Evolutionary conservation across 176 grass and related monocot species (phyloP).

Genomic region (Aegilops speltoides): DNA sequence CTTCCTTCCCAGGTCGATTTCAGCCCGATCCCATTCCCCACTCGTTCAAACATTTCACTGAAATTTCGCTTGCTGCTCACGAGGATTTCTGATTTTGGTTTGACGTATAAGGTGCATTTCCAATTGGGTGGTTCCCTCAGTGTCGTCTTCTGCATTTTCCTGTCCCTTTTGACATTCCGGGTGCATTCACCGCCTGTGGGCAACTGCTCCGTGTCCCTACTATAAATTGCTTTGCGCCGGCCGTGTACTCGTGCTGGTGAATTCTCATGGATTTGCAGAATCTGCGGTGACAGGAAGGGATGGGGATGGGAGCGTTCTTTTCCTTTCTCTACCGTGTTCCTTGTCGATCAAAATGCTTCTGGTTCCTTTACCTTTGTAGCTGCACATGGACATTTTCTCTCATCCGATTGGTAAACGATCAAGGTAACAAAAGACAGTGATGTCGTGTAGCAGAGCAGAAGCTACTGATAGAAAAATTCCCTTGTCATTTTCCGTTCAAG

Average conservation of each 20-base stretch:
- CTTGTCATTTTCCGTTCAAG: conserved; percentile 1
- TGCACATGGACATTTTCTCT: conserved; percentile 17
- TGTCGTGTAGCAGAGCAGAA: conserved; percentile 3
- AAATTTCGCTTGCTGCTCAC: background rate
- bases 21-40: background rate
- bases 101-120: background rate
- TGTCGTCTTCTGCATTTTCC: background rate
- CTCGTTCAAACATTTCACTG: background rate
- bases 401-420: conserved; percentile 30
- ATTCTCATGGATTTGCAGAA: background rate
- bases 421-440: conserved; percentile 2
- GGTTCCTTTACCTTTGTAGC: conserved; percentile 26
- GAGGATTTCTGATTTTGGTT: background rate
- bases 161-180: conserved; percentile 8
- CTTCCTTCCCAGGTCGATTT: conserved; percentile 58
- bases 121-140: background rate
- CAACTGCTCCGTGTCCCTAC: background rate
- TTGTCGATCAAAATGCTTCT: conserved; percentile 15
- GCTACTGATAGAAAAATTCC: background rate
- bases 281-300: conserved; percentile 13
- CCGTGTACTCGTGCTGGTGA: background rate
- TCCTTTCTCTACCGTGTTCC: background rate
- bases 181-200: background rate
- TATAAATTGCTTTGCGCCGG: conserved; percentile 7
- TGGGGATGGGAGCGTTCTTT: background rate